A percentile compares a stretch with the other conserved stretches of the same genome.
These are phyloP conservation scores for Candida chauliodis DNA, from an alignment of 805 yeast species.

Conservation along the genomic window DNA sequence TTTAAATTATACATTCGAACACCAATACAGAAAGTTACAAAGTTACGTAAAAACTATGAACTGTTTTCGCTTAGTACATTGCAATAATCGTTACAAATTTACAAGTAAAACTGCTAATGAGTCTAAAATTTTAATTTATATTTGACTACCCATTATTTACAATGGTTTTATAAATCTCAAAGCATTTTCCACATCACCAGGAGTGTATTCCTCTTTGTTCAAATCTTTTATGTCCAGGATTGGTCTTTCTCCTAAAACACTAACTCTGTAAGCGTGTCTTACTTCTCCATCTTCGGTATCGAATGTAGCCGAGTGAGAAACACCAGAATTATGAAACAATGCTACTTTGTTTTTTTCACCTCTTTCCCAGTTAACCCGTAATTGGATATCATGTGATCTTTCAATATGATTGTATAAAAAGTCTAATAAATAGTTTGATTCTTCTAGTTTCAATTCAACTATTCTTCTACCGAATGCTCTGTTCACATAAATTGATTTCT, in stretches of 20 bases:
- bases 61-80: too few relatives aligned
- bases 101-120: not conserved
- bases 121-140: not conserved
- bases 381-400: conserved; percentile 55
- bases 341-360: conserved; percentile 50
- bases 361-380: conserved; percentile 70
- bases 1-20: too few relatives aligned
- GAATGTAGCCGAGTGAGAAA: conserved; percentile 63
- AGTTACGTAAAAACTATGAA: too few relatives aligned
- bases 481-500: conserved; percentile 56
- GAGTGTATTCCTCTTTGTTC: conserved; percentile 32
- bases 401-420: conserved; percentile 55
- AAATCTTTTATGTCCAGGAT: conserved; percentile 38
- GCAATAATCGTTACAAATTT: not conserved
- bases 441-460: conserved; percentile 70
- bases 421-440: conserved; percentile 57
- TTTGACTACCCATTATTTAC: conserved; percentile 1
- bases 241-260: conserved; percentile 73
- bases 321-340: conserved; percentile 76
- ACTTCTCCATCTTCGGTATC: conserved; percentile 68
- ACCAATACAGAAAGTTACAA: too few relatives aligned
- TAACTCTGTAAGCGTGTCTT: conserved; percentile 72
- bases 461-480: conserved; percentile 62
- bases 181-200: conserved; percentile 31
- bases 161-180: conserved; percentile 17